Evolutionary conservation across 306 rosid species (phyloP).

Genomic region (Lathyrus aphaca): DNA sequence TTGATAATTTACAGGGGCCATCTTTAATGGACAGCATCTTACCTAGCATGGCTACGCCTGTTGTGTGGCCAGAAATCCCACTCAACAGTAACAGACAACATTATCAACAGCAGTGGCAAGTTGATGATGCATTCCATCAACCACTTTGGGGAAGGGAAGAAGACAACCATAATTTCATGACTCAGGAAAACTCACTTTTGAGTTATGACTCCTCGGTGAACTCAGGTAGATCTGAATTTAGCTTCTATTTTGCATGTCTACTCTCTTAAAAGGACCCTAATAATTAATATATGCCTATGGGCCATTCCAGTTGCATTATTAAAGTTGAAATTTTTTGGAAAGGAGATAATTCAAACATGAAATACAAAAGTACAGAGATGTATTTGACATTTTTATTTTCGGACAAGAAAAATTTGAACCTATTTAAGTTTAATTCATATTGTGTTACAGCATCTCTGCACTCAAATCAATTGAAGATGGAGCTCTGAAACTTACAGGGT

Average conservation of each 20-base stretch:
- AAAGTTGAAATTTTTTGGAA: background rate
- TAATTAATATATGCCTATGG: background rate
- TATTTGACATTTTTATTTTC: background rate
- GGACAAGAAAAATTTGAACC: background rate
- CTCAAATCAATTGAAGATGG: constrained; percentile 86
- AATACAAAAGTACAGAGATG: constrained; percentile 2
- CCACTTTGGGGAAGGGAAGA: constrained; percentile 77
- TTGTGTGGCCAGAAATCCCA: constrained; percentile 70
- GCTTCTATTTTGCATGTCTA: constrained; percentile 25
- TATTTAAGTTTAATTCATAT: constrained; percentile 26
- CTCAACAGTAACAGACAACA: constrained; percentile 63
- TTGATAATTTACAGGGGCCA: constrained; percentile 56
- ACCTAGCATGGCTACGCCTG: constrained; percentile 63
- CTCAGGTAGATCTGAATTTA: constrained; percentile 63
- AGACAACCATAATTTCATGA: constrained; percentile 62
- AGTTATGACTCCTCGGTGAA: constrained; percentile 75
- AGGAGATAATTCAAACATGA: constrained; percentile 4
- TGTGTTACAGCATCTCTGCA: constrained; percentile 74
- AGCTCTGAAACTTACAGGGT: constrained; percentile 61
- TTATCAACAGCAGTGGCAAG: constrained; percentile 76
- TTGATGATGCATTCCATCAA: constrained; percentile 63
- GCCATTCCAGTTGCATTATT: constrained; percentile 4
- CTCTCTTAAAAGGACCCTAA: constrained; percentile 24
- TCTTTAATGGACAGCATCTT: constrained; percentile 61
- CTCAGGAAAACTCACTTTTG: constrained; percentile 75